Conservation (phyloP, 31 red algal species). For the Bonnemaisonia californica region DNA sequence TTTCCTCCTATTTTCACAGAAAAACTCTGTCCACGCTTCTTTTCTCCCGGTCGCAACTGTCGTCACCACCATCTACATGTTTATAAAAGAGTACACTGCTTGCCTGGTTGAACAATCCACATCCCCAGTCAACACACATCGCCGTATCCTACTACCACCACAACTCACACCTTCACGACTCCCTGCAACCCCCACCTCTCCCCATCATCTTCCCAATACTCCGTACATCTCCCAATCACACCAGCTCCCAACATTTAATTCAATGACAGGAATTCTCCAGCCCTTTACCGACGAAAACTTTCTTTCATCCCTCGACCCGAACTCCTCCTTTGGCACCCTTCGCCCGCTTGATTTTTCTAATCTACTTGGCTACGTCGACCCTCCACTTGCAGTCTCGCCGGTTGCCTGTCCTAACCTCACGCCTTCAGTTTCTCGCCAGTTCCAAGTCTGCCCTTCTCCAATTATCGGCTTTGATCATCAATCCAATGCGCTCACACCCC, state of each 20-base stretch:
- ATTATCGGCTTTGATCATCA: neutral
- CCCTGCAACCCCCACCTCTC: too few species aligned
- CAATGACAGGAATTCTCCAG: neutral
- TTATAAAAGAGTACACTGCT: too few species aligned
- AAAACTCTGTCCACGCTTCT: too few species aligned
- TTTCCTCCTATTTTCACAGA: too few species aligned
- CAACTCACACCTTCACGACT: too few species aligned
- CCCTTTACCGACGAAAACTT: neutral
- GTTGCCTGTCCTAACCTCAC: neutral
- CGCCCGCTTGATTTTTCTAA: neutral
- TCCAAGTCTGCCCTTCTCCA: neutral
- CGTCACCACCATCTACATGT: too few species aligned
- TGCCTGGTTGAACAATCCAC: too few species aligned
- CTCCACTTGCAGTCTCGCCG: neutral
- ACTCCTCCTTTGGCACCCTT: neutral
- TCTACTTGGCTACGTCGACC: neutral
- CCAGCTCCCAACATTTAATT: neutral
- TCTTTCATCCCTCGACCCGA: neutral
- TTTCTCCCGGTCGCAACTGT: too few species aligned
- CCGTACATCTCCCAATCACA: too few species aligned
- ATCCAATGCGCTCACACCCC: neutral
- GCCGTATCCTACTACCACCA: too few species aligned
- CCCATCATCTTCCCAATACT: too few species aligned
- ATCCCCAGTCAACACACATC: too few species aligned
- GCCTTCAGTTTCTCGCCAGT: neutral